Conservation (phyloP, 2,329 filamentous ascomycete species). For the Sphaceloma murrayae region DNA sequence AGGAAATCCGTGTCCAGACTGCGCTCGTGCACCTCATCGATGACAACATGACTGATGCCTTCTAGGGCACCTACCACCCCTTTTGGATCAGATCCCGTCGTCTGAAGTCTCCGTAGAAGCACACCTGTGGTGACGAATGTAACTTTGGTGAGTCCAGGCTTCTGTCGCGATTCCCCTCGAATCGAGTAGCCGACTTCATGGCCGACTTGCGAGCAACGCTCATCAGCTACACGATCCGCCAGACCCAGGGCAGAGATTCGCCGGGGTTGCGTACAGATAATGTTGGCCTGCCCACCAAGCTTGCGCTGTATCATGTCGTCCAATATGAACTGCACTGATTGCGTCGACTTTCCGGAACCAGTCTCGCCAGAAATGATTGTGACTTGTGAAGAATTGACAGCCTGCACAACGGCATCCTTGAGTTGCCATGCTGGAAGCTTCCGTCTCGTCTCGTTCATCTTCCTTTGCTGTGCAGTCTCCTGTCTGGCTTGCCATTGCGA, state of each 20-base stretch:
- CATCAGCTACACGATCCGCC: constrained; percentile 88
- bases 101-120: constrained; percentile 79
- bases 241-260: constrained; percentile 89
- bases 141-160: constrained; percentile 65
- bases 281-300: constrained; percentile 70
- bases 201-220: constrained; percentile 71
- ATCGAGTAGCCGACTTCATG: constrained; percentile 88
- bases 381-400: constrained; percentile 70
- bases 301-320: constrained; percentile 75
- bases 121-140: constrained; percentile 96
- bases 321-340: constrained; percentile 90
- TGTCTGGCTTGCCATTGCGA: constrained; percentile 62
- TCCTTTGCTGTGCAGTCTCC: constrained; percentile 53
- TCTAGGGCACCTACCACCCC: constrained; percentile 73
- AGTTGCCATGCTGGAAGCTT: constrained; percentile 81
- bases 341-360: constrained; percentile 91
- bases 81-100: constrained; percentile 67
- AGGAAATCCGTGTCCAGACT: constrained; percentile 93
- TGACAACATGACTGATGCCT: constrained; percentile 87
- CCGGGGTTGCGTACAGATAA: constrained; percentile 90
- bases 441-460: constrained; percentile 64
- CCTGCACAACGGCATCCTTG: constrained; percentile 63
- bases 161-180: constrained; percentile 74
- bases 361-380: constrained; percentile 97
- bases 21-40: constrained; percentile 94